These are phyloP conservation scores for Psilocybe sp. DNA, from an alignment of 768 basidiomycete species.

Conservation along the genomic window DNA sequence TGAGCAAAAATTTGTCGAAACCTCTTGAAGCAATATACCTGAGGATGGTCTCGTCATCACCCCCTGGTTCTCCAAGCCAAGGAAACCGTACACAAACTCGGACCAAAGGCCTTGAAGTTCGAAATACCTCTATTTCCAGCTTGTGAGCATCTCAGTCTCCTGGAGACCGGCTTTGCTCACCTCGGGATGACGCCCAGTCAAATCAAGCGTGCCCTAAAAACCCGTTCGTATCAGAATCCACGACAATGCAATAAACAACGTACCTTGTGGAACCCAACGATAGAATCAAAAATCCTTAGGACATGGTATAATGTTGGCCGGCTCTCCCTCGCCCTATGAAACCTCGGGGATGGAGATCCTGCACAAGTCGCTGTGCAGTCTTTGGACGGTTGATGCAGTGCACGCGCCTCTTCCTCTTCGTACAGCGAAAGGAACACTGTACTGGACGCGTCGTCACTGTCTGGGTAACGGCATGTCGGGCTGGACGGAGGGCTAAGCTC, in stretches of 20 bases:
- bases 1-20: too few relatives aligned
- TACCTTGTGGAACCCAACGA: constrained; percentile 21
- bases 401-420: constrained; percentile 20
- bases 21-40: too few relatives aligned
- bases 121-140: constrained; percentile 18
- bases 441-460: constrained; percentile 11
- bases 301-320: constrained; percentile 17
- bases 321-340: not conserved
- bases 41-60: too few relatives aligned
- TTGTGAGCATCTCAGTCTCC: not conserved
- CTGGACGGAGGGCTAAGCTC: too few relatives aligned
- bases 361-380: not conserved
- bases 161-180: constrained; percentile 3
- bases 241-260: not conserved
- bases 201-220: constrained; percentile 19
- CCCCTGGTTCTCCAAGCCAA: constrained; percentile 7
- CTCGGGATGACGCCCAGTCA: constrained; percentile 21
- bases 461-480: constrained; percentile 12
- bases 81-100: constrained; percentile 15
- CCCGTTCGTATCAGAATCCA: not conserved
- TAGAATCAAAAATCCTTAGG: constrained; percentile 18
- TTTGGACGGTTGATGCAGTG: constrained; percentile 7
- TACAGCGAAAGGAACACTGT: constrained; percentile 18
- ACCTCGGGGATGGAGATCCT: not conserved
- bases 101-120: constrained; percentile 20